phyloP scores from a whole-genome alignment of 2,329 filamentous ascomycete species.

The Keithomyces neogunnii region DNA sequence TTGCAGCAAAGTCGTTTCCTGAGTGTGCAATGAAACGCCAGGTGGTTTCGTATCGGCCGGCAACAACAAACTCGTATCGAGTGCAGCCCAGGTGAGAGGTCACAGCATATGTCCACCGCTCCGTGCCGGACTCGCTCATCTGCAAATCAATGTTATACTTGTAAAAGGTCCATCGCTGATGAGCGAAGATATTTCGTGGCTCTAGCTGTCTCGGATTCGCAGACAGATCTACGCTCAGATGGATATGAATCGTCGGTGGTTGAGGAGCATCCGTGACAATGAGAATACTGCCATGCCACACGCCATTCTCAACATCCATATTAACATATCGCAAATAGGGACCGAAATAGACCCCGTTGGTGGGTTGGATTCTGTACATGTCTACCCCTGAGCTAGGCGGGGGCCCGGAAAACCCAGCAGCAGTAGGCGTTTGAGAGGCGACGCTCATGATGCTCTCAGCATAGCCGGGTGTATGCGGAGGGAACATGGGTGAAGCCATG shows the following conservation, averaged over 20 bases:
- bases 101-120: constrained; percentile 95
- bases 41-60: constrained; percentile 78
- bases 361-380: constrained; percentile 86
- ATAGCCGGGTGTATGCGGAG: constrained; percentile 75
- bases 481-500: constrained; percentile 72
- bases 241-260: constrained; percentile 91
- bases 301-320: constrained; percentile 85
- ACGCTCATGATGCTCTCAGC: constrained; percentile 81
- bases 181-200: constrained; percentile 72
- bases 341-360: constrained; percentile 96
- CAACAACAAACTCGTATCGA: constrained; percentile 94
- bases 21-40: constrained; percentile 97
- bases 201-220: constrained; percentile 86
- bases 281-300: constrained; percentile 91
- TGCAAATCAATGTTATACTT: constrained; percentile 84
- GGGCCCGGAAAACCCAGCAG: constrained; percentile 81
- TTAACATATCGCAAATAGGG: constrained; percentile 94
- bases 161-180: constrained; percentile 93
- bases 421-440: constrained; percentile 63
- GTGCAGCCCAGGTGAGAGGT: constrained; percentile 96
- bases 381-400: constrained; percentile 83
- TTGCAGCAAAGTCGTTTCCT: constrained; percentile 88
- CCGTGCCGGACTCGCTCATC: constrained; percentile 75
- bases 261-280: constrained; percentile 86
- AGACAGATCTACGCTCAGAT: constrained; percentile 81